Conservation (phyloP, 768 basidiomycete genomes). For the Cystobasidium onofrii region DNA sequence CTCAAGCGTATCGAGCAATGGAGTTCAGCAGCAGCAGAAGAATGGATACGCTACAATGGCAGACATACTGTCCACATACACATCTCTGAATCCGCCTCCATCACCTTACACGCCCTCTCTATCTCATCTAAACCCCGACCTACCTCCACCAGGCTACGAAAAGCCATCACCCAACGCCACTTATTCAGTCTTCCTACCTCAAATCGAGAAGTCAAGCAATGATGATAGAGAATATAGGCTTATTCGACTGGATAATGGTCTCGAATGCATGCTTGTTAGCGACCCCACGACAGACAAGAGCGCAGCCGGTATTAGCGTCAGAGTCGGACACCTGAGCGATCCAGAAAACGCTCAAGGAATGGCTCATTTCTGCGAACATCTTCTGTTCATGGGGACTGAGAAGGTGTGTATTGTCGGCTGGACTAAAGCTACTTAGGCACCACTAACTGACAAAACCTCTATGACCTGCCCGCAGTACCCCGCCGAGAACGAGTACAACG, state of each 20-base stretch:
- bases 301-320: conserved; percentile 86
- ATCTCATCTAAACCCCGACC: neutral
- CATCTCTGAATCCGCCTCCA: neutral
- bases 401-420: conserved; percentile 55
- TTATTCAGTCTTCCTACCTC: conserved; percentile 52
- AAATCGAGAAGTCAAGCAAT: conserved; percentile 62
- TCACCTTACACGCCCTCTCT: conserved; percentile 16
- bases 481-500: conserved; percentile 86
- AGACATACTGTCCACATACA: neutral
- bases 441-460: conserved; percentile 41
- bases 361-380: conserved; percentile 91
- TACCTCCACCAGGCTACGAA: conserved; percentile 10
- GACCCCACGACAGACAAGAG: conserved; percentile 86
- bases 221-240: conserved; percentile 74
- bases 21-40: neutral
- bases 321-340: conserved; percentile 86
- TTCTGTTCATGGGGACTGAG: conserved; percentile 68
- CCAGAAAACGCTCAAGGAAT: conserved; percentile 90
- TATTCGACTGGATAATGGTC: conserved; percentile 75
- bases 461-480: conserved; percentile 78
- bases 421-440: neutral
- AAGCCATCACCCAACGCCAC: neutral
- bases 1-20: neutral
- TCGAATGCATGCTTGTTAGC: conserved; percentile 75
- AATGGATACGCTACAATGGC: conserved; percentile 6